These are phyloP conservation scores for Biscutella auriculata DNA, from an alignment of 441 rosid genomes.

Conservation along the genomic window DNA sequence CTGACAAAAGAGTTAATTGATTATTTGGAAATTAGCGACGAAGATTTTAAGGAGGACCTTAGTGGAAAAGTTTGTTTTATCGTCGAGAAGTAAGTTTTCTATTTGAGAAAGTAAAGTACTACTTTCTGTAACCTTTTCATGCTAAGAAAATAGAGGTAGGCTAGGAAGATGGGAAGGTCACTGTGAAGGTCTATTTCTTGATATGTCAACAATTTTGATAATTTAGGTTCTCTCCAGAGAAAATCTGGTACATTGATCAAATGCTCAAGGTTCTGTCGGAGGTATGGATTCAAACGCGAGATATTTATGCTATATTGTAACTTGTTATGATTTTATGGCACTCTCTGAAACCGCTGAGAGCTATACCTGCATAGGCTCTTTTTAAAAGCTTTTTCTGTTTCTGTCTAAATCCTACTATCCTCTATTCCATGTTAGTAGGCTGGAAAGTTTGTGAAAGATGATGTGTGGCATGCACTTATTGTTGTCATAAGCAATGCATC, in stretches of 20 bases:
- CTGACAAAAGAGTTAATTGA: slow-evolving; percentile 86
- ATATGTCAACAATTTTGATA: slow-evolving; percentile 21
- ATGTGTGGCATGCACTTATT: slow-evolving; percentile 90
- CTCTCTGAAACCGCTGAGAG: not conserved
- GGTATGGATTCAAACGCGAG: slow-evolving; percentile 41
- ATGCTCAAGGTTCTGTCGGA: slow-evolving; percentile 97
- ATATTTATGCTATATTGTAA: slow-evolving; percentile 1
- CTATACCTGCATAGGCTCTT: not conserved
- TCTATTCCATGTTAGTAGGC: slow-evolving; percentile 59
- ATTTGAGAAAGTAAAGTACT: slow-evolving; percentile 7
- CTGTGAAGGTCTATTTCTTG: not conserved
- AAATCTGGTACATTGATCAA: slow-evolving; percentile 96
- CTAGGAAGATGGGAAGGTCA: not conserved
- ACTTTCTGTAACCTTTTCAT: slow-evolving; percentile 9
- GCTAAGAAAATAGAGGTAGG: not conserved
- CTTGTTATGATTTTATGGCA: not conserved
- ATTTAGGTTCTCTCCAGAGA: slow-evolving; percentile 88
- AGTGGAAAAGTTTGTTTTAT: slow-evolving; percentile 93
- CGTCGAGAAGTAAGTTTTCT: slow-evolving; percentile 77
- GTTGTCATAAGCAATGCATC: slow-evolving; percentile 89
- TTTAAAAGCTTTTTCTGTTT: not conserved
- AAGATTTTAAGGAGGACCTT: slow-evolving; percentile 93
- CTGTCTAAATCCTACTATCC: slow-evolving; percentile 20
- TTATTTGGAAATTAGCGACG: slow-evolving; percentile 88
- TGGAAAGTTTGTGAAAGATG: slow-evolving; percentile 96